Base-by-base conservation (phyloP, 2,329 filamentous ascomycete genomes). In the Ampelomyces quisqualis region DNA sequence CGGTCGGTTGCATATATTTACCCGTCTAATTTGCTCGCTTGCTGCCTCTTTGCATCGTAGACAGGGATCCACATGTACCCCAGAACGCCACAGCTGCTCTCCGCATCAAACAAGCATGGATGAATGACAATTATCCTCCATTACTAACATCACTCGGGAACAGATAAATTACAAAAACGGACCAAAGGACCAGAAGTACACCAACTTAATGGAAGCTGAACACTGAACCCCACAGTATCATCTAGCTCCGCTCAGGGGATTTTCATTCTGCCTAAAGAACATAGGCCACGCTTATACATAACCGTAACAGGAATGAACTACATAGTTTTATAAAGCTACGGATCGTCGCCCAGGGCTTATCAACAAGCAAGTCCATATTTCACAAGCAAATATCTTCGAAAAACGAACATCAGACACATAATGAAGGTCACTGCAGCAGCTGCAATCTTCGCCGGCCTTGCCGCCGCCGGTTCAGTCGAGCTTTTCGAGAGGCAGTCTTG, bases 401-500 rank as follows among this genome's bases (percentile, higher is more conserved):
- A 37, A 29, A n/a, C 40, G 34, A 27, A 34, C 28, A 38, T 21
- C 14, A 21, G 14, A 22, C 7, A 20, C 49, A 60, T 24, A 22
- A 67, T 68, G 64, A 67, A 65, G 52, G 32, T 64, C 45, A 54
- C 57, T 31, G 55, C 59, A 39, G 60, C 58, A 34, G 50, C 62
- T 24, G 55, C 58, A 19, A 47, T 64, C 26, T 51, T 63, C 34
- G 45, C 49, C n/a, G 57, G 60, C 47, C 45, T 64, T 20, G 65
- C 59, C 41, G 57, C 60, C 39, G 65, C 68, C 21, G 56, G 55
- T 35, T 68, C 69, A 1, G 55, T 68, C 8, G 66, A 70, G 27
- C 39, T 68, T 33, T 30, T 43, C n/a, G 61, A 66, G 49, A 60
- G 66, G 29, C 58, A 66, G 34, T 58, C 45, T 36, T 73, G 70